A percentile compares a stretch with the other conserved stretches of the same genome.
Evolutionary conservation across 345 rosid genomes (phyloP).

Genomic region (Salix caprea): DNA sequence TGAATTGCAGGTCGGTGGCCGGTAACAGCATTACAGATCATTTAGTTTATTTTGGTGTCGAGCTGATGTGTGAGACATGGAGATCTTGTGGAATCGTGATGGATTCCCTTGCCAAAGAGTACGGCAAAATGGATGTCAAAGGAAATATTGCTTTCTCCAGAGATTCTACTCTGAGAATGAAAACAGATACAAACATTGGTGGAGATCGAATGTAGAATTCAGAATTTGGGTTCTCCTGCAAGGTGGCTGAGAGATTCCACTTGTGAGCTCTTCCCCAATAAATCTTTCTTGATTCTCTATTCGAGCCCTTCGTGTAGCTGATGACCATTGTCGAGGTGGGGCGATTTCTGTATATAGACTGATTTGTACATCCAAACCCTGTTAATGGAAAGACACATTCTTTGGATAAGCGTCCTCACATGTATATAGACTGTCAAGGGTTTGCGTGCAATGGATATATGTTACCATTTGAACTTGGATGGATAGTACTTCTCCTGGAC

Average conservation of each 20-base stretch:
- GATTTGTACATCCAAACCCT: constrained; percentile 7
- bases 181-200: constrained; percentile 10
- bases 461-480: too few relatives aligned
- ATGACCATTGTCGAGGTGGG: neutral
- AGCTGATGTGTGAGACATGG: constrained; percentile 48
- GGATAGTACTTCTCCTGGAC: too few relatives aligned
- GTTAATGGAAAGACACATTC: neutral
- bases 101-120: constrained; percentile 35
- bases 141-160: constrained; percentile 66
- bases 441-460: too few relatives aligned
- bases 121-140: constrained; percentile 46
- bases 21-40: constrained; percentile 79
- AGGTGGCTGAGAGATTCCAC: neutral
- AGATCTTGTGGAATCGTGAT: constrained; percentile 67
- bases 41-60: constrained; percentile 65
- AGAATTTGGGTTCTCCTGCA: neutral
- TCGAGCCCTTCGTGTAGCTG: neutral
- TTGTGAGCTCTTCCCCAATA: neutral
- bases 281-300: neutral
- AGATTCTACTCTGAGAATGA: constrained; percentile 31
- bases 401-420: too few relatives aligned
- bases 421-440: too few relatives aligned
- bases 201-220: constrained; percentile 2
- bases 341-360: constrained; percentile 10
- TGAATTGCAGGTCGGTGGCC: constrained; percentile 64